phyloP scores from a whole-genome alignment of 768 basidiomycete species.

The Suillus discolor region DNA sequence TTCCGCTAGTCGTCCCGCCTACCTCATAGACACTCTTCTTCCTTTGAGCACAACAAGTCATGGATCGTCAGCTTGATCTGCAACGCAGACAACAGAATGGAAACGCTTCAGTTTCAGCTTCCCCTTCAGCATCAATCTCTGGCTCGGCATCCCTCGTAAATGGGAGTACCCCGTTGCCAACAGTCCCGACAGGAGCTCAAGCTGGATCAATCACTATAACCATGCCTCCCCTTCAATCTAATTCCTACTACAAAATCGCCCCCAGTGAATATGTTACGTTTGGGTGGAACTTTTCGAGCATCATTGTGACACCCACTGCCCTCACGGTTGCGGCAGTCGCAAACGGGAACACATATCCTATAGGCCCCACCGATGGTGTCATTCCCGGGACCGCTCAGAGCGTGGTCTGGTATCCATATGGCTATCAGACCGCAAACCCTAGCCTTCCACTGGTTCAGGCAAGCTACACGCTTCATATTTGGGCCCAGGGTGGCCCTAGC shows the following conservation, averaged over 20 bases:
- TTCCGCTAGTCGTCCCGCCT: neutral
- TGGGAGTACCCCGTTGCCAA: constrained; percentile 31
- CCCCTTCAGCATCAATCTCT: neutral
- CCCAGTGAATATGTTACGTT: constrained; percentile 58
- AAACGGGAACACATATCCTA: constrained; percentile 69
- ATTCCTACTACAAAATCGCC: constrained; percentile 71
- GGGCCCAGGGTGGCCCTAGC: constrained; percentile 55
- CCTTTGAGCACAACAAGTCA: constrained; percentile 2
- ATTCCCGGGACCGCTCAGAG: constrained; percentile 53
- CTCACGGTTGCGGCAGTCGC: constrained; percentile 66
- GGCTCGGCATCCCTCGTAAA: constrained; percentile 26
- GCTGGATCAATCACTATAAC: constrained; percentile 57
- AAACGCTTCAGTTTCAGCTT: constrained; percentile 17
- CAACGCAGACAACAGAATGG: constrained; percentile 28
- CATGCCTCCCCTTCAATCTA: constrained; percentile 57
- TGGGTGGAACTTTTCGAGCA: constrained; percentile 73
- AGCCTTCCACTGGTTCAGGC: constrained; percentile 60
- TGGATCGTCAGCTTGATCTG: constrained; percentile 17
- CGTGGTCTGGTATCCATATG: constrained; percentile 63
- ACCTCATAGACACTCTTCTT: neutral
- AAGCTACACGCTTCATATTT: constrained; percentile 61
- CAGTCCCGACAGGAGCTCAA: constrained; percentile 53
- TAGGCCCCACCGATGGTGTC: constrained; percentile 58
- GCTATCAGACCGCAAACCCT: constrained; percentile 51
- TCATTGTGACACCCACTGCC: constrained; percentile 51